Percentiles rank a stretch among this genome's conserved stretches.
These are phyloP conservation scores for Euptelea pleiosperma DNA, from an alignment of 164 flowering plant genomes.

Conservation along the genomic window DNA sequence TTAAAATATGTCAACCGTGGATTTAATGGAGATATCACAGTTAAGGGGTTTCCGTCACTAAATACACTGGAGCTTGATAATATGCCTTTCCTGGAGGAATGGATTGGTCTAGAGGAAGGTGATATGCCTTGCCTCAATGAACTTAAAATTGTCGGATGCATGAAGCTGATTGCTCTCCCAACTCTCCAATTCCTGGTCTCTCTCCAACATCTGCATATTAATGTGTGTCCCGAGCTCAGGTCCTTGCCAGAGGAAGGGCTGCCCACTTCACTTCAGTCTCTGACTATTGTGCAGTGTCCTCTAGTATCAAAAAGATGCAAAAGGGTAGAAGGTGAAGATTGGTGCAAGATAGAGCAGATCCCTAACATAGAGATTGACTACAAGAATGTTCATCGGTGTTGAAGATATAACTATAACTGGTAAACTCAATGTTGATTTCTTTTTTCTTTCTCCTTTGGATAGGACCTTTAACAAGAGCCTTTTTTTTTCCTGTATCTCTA, in stretches of 20 bases:
- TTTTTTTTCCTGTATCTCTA: no score
- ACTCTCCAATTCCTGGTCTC: no score
- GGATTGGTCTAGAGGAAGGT: constrained; percentile 11
- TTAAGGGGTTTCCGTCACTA: constrained; percentile 18
- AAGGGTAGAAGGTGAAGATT: background rate
- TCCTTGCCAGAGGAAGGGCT: constrained; percentile 14
- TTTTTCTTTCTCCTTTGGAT: no score
- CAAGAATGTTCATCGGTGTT: no score
- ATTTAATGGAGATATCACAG: constrained; percentile 13
- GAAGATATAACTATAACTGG: no score
- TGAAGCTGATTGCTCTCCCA: constrained; percentile 12
- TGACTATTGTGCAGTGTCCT: constrained; percentile 10
- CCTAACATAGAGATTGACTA: no score
- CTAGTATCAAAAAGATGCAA: constrained; percentile 3
- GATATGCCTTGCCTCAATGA: constrained; percentile 18
- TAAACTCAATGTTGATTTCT: no score
- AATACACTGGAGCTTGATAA: constrained; percentile 11
- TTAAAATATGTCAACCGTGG: constrained; percentile 17
- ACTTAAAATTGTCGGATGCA: constrained; percentile 13
- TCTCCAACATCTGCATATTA: no score
- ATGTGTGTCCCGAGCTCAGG: constrained; percentile 7
- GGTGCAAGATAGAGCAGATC: no score
- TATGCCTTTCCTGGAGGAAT: constrained; percentile 20
- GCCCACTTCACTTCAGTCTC: constrained; percentile 10
- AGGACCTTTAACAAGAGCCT: no score